Conservation (phyloP, 208 protist species). For the Leishmania tropica region DNA sequence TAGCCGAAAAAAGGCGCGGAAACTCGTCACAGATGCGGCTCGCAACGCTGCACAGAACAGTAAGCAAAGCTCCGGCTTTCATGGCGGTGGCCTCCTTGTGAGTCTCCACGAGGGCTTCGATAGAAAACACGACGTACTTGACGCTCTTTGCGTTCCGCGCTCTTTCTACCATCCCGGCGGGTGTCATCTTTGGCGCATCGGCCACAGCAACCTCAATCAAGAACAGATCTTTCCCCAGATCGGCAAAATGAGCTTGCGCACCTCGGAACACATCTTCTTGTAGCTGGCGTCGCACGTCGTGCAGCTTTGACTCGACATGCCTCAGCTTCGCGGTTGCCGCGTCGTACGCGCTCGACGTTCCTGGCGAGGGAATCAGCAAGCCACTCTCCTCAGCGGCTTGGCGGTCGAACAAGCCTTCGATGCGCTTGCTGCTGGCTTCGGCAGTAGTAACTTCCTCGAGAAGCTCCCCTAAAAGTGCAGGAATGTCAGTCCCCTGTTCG, state of each 20-base stretch:
- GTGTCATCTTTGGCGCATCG: slow-evolving; percentile 47
- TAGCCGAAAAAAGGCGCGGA: slow-evolving; percentile 59
- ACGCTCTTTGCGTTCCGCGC: slow-evolving; percentile 69
- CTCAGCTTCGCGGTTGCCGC: slow-evolving; percentile 39
- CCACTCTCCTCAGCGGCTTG: slow-evolving; percentile 44
- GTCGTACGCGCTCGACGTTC: slow-evolving; percentile 69
- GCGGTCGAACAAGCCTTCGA: slow-evolving; percentile 74
- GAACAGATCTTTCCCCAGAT: slow-evolving; percentile 88
- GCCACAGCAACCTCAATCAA: slow-evolving; percentile 76
- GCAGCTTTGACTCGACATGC: slow-evolving; percentile 52
- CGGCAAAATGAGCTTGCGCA: slow-evolving; percentile 52
- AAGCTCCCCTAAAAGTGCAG: slow-evolving; percentile 65
- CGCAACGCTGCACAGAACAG: slow-evolving; percentile 67
- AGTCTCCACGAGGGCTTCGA: slow-evolving; percentile 47
- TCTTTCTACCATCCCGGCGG: slow-evolving; percentile 67
- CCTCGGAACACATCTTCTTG: slow-evolving; percentile 60
- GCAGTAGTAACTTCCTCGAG: slow-evolving; percentile 41
- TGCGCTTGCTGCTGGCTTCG: slow-evolving; percentile 40
- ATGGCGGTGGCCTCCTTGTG: slow-evolving; percentile 63
- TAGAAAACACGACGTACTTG: slow-evolving; percentile 59
- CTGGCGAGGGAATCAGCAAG: slow-evolving; percentile 66
- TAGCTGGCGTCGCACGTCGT: slow-evolving; percentile 42
- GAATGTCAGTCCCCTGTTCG: slow-evolving; percentile 22
- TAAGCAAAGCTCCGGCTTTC: slow-evolving; percentile 65
- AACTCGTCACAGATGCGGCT: slow-evolving; percentile 72